These are phyloP conservation scores for Diaporthe sp. DNA, from an alignment of 2,329 filamentous ascomycete genomes.

Conservation along the genomic window DNA sequence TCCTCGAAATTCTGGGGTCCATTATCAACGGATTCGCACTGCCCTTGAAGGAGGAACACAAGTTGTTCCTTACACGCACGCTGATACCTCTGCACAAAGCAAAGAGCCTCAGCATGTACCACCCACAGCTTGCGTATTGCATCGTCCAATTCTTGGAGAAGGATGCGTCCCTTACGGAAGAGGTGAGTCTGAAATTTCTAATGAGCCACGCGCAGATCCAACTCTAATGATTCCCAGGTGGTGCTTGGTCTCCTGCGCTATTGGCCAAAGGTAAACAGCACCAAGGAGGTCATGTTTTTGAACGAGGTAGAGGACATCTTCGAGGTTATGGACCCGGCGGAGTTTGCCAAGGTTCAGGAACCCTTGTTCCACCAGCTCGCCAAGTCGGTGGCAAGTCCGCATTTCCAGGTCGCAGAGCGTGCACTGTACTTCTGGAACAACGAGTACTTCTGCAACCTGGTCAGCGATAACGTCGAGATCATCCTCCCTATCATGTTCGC, in stretches of 20 bases:
- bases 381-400: constrained; percentile 97
- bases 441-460: constrained; percentile 99
- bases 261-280: constrained; percentile 99
- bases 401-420: constrained; percentile 98
- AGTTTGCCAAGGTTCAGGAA: constrained; percentile 99
- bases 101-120: constrained; percentile 99
- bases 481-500: constrained; percentile 99
- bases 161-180: constrained; percentile 95
- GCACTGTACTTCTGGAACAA: constrained; percentile 99
- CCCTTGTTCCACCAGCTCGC: constrained; percentile 97
- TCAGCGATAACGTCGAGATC: constrained; percentile 98
- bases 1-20: constrained; percentile 95
- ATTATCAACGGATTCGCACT: constrained; percentile 99
- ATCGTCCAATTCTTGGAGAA: constrained; percentile 99
- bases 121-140: constrained; percentile 97
- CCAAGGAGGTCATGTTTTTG: constrained; percentile 99
- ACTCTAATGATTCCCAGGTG: constrained; percentile 68
- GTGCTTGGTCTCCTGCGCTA: constrained; percentile 95
- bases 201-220: constrained; percentile 5
- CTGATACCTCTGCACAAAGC: constrained; percentile 96
- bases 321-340: constrained; percentile 98
- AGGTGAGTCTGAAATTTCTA: constrained; percentile 68
- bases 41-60: constrained; percentile 98
- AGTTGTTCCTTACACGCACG: constrained; percentile 94
- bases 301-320: constrained; percentile 99